Base-by-base conservation (phyloP, 208 protist species). In the Acanthamoeba culbertsoni region DNA sequence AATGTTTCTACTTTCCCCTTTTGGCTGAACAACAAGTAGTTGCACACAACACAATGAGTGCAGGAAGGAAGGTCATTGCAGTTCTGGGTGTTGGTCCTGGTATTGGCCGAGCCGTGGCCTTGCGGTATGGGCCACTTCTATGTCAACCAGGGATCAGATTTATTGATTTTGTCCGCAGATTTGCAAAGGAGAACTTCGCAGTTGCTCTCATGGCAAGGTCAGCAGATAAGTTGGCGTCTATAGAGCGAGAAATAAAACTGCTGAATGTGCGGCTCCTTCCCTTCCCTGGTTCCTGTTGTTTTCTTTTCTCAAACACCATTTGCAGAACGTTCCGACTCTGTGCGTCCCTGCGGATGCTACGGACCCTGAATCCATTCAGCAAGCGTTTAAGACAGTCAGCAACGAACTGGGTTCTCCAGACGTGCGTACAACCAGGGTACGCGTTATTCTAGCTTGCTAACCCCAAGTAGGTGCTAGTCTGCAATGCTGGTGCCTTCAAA, bases 401-500 rank as follows among this genome's bases (percentile, higher is more conserved):
- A 48, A 62, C 26, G 59, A 92, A 68, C n/a, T 95, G 0, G 55
- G 86, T 2, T 2, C 42, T 4, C 65, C 62, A 10, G 68, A 84
- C 23, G 84, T 91, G n/a, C n/a, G n/a, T n/a, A n/a, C n/a, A n/a
- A n/a, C n/a, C n/a, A n/a, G n/a, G n/a, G n/a, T n/a, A n/a, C n/a
- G n/a, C n/a, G n/a, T n/a, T n/a, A n/a, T n/a, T n/a, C n/a, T n/a
- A n/a, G n/a, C n/a, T n/a, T n/a, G n/a, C n/a, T n/a, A n/a, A n/a
- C n/a, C n/a, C n/a, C n/a, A n/a, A n/a, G n/a, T n/a, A n/a, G n/a
- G n/a, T n/a, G 26, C 53, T 96, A 5, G 53, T 96, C 0, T 95
- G 94, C 51, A 96, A 95, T 42, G 93, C 93, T 31, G 75, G 68
- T 0, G 48, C 40, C n/a, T 96, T 95, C 42, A 93, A 90, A 35